Evolutionary conservation across 1,139 yeast genomes (phyloP).

Genomic region (Sugiyamaella neomexicana): DNA sequence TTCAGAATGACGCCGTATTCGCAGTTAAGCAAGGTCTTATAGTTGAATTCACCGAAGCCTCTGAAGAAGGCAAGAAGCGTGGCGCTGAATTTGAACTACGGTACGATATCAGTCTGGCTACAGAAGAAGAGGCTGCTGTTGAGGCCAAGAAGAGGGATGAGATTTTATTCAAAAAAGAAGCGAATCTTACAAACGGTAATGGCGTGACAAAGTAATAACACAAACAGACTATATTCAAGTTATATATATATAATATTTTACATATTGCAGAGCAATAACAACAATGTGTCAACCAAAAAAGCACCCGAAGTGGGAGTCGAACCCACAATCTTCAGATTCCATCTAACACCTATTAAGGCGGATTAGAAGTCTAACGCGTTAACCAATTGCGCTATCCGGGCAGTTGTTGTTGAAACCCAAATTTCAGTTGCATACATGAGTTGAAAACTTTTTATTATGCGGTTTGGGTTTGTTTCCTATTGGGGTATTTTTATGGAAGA

Average conservation of each 20-base stretch:
- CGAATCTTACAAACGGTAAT: too few species aligned
- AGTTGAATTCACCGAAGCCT: too few species aligned
- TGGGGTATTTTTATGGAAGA: neutral
- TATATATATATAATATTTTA: too few species aligned
- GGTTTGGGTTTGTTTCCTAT: neutral
- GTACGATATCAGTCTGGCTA: constrained; percentile 16
- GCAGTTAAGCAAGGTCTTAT: constrained; percentile 37
- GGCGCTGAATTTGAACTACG: constrained; percentile 9
- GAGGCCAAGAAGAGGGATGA: constrained; percentile 4
- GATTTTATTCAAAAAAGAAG: too few species aligned
- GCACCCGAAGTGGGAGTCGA: constrained; percentile 18
- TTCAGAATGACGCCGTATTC: constrained; percentile 41
- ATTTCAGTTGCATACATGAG: neutral
- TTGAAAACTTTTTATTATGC: neutral
- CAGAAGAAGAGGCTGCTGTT: constrained; percentile 14
- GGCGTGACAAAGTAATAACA: too few species aligned
- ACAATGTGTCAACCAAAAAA: neutral
- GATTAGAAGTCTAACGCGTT: constrained; percentile 18
- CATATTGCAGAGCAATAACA: too few species aligned
- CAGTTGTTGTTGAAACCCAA: neutral
- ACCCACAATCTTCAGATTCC: constrained; percentile 18
- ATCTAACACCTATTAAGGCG: neutral
- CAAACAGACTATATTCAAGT: too few species aligned
- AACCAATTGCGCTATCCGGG: constrained; percentile 18
- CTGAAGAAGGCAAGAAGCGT: constrained; percentile 12